These are phyloP conservation scores for Cruciata laevipes DNA, from an alignment of 257 asterid species.

Conservation along the genomic window DNA sequence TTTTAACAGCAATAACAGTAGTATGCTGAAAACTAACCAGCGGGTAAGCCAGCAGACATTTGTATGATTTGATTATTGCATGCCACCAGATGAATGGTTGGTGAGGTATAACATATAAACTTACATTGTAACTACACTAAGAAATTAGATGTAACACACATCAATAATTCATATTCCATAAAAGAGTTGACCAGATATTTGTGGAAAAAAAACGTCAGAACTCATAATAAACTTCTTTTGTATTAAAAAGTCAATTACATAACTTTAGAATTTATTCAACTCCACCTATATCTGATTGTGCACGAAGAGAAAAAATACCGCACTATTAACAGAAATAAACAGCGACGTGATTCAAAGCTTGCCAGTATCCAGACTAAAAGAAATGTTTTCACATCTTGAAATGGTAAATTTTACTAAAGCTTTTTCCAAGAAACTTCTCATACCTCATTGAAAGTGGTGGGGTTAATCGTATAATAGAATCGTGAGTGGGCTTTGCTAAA, in stretches of 20 bases:
- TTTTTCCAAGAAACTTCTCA: not conserved
- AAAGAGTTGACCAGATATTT: slow-evolving; percentile 1
- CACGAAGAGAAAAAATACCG: not conserved
- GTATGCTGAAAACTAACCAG: not conserved
- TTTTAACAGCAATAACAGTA: not conserved
- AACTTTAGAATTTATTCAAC: not conserved
- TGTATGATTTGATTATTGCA: not conserved
- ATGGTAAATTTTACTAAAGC: not conserved
- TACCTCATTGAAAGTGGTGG: slow-evolving; percentile 93
- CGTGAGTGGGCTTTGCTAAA: slow-evolving; percentile 91
- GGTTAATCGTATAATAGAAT: slow-evolving; percentile 70
- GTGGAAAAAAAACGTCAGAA: not conserved
- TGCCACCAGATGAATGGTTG: not conserved
- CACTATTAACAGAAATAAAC: not conserved
- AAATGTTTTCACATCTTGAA: not conserved
- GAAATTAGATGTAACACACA: not conserved
- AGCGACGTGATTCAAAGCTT: not conserved
- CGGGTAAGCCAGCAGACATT: not conserved
- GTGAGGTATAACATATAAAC: not conserved
- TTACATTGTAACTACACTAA: not conserved
- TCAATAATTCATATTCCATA: not conserved
- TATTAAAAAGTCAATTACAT: not conserved
- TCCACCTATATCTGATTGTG: too few relatives aligned
- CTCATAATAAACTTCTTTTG: not conserved
- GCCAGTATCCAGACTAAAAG: not conserved